Evolutionary conservation across 495 filamentous ascomycete species (phyloP).

Genomic region (Baudoinia panamericana): DNA sequence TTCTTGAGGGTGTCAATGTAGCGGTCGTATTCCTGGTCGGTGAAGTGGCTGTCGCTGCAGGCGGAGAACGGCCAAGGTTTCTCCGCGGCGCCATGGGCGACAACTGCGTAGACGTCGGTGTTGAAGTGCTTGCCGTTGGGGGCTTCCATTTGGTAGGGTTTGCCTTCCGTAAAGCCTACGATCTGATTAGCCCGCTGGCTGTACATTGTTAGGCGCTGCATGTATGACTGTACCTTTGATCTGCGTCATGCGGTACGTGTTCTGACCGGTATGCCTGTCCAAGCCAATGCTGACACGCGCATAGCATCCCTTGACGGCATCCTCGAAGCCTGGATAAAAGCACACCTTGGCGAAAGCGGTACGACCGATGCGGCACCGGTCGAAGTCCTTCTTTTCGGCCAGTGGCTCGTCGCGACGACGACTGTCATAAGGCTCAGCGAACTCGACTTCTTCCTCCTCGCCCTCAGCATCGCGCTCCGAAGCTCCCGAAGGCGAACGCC

Average conservation of each 20-base stretch:
- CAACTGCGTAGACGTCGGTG: slow-evolving; percentile 61
- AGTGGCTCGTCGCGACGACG: slow-evolving; percentile 43
- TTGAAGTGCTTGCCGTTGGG: slow-evolving; percentile 55
- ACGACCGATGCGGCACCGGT: slow-evolving; percentile 68
- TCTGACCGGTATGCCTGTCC: slow-evolving; percentile 50
- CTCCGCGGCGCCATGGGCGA: slow-evolving; percentile 63
- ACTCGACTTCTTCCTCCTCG: slow-evolving; percentile 71
- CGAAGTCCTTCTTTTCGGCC: slow-evolving; percentile 64
- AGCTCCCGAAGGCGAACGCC: slow-evolving; percentile 21
- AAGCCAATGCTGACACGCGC: slow-evolving; percentile 66
- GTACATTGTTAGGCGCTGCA: no score
- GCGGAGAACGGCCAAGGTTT: slow-evolving; percentile 70
- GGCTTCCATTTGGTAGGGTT: slow-evolving; percentile 64
- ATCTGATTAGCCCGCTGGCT: not conserved
- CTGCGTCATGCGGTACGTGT: slow-evolving; percentile 69
- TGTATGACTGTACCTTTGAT: slow-evolving; percentile 53
- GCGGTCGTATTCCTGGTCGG: slow-evolving; percentile 68
- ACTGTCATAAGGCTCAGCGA: slow-evolving; percentile 35
- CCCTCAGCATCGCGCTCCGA: slow-evolving; percentile 57
- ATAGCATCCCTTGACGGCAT: slow-evolving; percentile 65
- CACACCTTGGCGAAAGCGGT: slow-evolving; percentile 71
- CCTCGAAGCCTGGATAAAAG: slow-evolving; percentile 80
- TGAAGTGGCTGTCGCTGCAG: slow-evolving; percentile 63
- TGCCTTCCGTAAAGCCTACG: slow-evolving; percentile 60
- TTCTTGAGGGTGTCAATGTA: slow-evolving; percentile 61